Evolutionary conservation across 2,329 filamentous ascomycete genomes (phyloP), one percentile per base, ranked within the genome.

Genomic region (Trichoderma sp.): DNA sequence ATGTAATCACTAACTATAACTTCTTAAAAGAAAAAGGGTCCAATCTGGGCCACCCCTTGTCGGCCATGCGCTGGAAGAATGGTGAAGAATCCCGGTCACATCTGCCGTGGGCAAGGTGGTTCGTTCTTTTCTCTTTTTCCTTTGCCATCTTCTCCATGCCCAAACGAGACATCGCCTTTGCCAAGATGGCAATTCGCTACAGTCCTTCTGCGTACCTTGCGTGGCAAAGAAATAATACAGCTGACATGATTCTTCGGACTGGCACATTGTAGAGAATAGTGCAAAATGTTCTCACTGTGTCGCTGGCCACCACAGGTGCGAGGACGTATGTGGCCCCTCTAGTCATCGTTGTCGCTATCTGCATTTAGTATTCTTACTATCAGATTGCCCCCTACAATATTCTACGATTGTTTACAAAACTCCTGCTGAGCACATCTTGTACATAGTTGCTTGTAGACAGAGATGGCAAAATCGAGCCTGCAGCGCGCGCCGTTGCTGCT

Each of bases 241-340:
- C 68, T 70, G 43, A 70, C 68, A 68, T 31, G 63, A 49, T 5
- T 21, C 29, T 1, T 16, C 29, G 56, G 63, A 56, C 27, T 60
- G 63, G 37, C 24, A 33, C 21, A 52, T 37, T 16, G 35, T 56
- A 70, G 69, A 70, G 27, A 70, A 70, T 40, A 70, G 69, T 55
- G 69, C 69, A 33, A 70, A 70, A 57, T 70, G 69, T 61, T 64
- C 69, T 69, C 69, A 70, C 55, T 70, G 69, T 29, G 69, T 70
- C 29, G 66, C 69, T 35, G 69, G 69, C 13, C 69, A 70, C 33
- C 69, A 70, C 21, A 69, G 65, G 61, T 70, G 69, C 60, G 69
- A 70, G 67, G 69, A 70, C 56, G 69, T 70, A 70, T 35, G 69
- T 70, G 62, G 56, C 19, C 29, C 68, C 68, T 61, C 37, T 16